A percentile compares a stretch with the other conserved stretches of the same genome.
Evolutionary conservation across 2,329 filamentous ascomycete species (phyloP).

Genomic region (Aspergillus fumigatus): DNA sequence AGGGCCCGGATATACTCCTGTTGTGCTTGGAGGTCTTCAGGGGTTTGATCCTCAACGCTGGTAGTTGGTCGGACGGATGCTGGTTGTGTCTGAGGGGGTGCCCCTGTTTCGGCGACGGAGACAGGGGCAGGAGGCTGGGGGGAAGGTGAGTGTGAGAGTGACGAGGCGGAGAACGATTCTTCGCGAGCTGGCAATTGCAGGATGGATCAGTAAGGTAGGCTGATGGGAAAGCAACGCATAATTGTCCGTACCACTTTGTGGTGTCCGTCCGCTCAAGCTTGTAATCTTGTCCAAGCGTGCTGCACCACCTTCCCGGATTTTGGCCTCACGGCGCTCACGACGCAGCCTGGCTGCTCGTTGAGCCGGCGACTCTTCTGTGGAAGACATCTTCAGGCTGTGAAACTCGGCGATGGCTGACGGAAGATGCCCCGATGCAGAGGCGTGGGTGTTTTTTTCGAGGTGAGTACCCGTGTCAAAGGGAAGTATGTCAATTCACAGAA

Average conservation of each 20-base stretch:
- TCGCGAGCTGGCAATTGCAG: constrained; percentile 17
- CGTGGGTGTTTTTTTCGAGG: neutral
- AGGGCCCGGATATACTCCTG: constrained; percentile 41
- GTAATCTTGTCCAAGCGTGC: constrained; percentile 60
- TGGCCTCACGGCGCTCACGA: constrained; percentile 60
- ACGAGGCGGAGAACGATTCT: constrained; percentile 16
- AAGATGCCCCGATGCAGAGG: constrained; percentile 1
- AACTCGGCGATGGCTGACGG: neutral
- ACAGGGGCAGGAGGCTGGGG: constrained; percentile 18
- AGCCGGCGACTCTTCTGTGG: constrained; percentile 42
- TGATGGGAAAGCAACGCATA: neutral
- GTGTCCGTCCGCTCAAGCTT: constrained; percentile 51
- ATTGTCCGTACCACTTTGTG: constrained; percentile 32
- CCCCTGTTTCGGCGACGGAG: constrained; percentile 5
- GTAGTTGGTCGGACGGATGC: constrained; percentile 7
- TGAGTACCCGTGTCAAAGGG: neutral
- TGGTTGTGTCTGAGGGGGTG: constrained; percentile 11
- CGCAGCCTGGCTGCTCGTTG: constrained; percentile 55
- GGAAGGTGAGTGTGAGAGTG: constrained; percentile 25
- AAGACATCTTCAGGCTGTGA: constrained; percentile 25
- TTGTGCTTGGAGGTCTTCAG: constrained; percentile 35
- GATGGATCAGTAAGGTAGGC: constrained; percentile 5
- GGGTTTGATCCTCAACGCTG: constrained; percentile 20
- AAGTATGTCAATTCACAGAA: neutral
- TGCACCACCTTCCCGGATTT: constrained; percentile 55